Conservation (phyloP, 345 rosid genomes). For the Camelina laxa region DNA sequence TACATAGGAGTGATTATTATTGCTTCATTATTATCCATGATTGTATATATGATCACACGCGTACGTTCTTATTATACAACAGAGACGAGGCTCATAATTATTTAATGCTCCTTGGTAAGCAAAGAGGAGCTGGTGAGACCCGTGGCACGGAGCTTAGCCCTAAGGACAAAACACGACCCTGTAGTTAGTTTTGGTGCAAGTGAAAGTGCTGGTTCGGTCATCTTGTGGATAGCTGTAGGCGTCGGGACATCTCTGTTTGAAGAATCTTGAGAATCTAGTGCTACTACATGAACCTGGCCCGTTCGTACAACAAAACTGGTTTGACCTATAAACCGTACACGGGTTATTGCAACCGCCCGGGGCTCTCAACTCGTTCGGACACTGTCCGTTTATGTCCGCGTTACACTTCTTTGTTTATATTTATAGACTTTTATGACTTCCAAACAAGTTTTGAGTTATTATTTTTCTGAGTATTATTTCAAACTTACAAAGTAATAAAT, state of each 20-base stretch:
- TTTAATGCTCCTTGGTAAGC: conserved; percentile 18
- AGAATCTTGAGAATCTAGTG: conserved; percentile 43
- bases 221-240: conserved; percentile 53
- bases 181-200: conserved; percentile 48
- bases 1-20: not conserved
- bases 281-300: conserved; percentile 39
- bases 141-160: conserved; percentile 1
- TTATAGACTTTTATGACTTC: too few relatives aligned
- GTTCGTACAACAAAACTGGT: conserved; percentile 55
- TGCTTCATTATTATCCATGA: conserved; percentile 27
- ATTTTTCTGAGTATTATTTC: too few relatives aligned
- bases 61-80: not conserved
- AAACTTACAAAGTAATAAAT: too few relatives aligned
- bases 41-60: not conserved
- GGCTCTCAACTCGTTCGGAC: conserved; percentile 49
- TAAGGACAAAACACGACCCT: conserved; percentile 55
- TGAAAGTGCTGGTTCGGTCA: conserved; percentile 50
- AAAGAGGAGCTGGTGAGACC: not conserved
- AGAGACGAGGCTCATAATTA: not conserved
- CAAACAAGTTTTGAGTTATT: too few relatives aligned
- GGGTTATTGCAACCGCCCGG: conserved; percentile 52
- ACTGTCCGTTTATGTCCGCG: conserved; percentile 60
- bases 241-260: conserved; percentile 48
- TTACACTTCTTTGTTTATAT: too few relatives aligned
- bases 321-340: conserved; percentile 53